A percentile compares a stretch with the other conserved stretches of the same genome.
phyloP scores from a whole-genome alignment of 352 stramenopile species.

The Phytophthora quininea region DNA sequence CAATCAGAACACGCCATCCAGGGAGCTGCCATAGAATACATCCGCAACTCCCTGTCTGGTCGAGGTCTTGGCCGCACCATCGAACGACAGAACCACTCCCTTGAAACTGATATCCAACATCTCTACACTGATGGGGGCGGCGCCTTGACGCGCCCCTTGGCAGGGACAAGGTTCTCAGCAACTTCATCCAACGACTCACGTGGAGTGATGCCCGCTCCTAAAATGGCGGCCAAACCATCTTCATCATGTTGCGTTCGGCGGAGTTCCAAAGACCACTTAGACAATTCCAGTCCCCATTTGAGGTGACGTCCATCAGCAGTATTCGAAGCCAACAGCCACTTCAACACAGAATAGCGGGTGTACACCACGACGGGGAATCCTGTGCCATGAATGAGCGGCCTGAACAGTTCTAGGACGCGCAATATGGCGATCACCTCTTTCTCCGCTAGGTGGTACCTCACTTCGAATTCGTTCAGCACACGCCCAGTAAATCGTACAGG shows the following conservation, averaged over 20 bases:
- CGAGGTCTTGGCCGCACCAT: not conserved
- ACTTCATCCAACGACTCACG: not conserved
- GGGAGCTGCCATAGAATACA: not conserved
- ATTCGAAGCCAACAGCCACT: slow-evolving; percentile 7
- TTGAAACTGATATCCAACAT: not conserved
- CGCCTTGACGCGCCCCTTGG: not conserved
- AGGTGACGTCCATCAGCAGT: not conserved
- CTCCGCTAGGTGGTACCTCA: not conserved
- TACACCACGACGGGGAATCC: not conserved
- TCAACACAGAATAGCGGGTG: slow-evolving; percentile 11
- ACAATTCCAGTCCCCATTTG: slow-evolving; percentile 2
- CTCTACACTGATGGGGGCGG: not conserved
- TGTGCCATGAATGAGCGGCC: not conserved
- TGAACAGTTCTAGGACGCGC: not conserved
- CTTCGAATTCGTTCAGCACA: not conserved
- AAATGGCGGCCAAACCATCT: not conserved
- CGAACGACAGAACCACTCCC: not conserved
- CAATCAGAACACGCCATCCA: not conserved
- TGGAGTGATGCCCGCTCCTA: not conserved
- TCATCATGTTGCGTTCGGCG: slow-evolving; percentile 1
- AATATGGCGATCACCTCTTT: not conserved
- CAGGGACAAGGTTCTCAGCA: not conserved
- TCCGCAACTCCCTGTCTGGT: not conserved
- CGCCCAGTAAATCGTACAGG: not conserved
- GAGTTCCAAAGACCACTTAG: slow-evolving; percentile 8